phyloP scores from a whole-genome alignment of 108 stramenopile genomes.

The Nitzschia sp. region DNA sequence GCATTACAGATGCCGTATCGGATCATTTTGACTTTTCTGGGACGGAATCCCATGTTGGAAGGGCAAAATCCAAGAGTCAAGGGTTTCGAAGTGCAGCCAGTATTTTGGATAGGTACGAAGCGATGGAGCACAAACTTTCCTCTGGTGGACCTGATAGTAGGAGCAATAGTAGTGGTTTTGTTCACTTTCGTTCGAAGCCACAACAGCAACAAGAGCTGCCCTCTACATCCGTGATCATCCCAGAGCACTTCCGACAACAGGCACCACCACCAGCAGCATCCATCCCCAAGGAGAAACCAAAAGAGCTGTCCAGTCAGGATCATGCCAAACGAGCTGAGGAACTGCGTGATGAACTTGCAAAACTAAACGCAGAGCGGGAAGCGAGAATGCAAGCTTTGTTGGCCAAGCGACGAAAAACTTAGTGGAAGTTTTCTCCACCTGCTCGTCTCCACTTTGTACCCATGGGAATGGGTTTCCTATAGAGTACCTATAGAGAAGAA shows the following conservation, averaged over 20 bases:
- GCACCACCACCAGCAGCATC: conserved; percentile 39
- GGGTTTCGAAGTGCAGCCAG: conserved; percentile 55
- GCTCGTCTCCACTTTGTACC: neutral
- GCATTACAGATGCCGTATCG: conserved; percentile 18
- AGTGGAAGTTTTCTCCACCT: neutral
- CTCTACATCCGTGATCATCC: conserved; percentile 40
- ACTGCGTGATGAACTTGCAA: conserved; percentile 46
- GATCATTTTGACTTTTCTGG: neutral
- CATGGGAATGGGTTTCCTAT: no score
- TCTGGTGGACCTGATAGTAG: no score
- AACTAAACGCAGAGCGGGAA: conserved; percentile 40
- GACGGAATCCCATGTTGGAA: neutral
- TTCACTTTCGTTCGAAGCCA: conserved; percentile 37
- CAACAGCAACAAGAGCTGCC: conserved; percentile 14
- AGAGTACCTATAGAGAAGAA: no score
- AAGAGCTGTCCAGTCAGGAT: conserved; percentile 10
- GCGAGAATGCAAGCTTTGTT: conserved; percentile 31
- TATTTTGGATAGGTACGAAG: conserved; percentile 57
- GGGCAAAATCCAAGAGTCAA: conserved; percentile 6
- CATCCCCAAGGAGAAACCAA: conserved; percentile 30
- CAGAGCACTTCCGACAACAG: conserved; percentile 51
- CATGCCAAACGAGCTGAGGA: conserved; percentile 26
- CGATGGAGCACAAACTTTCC: conserved; percentile 6
- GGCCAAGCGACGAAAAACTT: neutral
- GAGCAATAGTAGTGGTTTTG: neutral